Evolutionary conservation across 371 early-diverging fungal genomes (phyloP).

Genomic region (Rhizomucor miehei): DNA sequence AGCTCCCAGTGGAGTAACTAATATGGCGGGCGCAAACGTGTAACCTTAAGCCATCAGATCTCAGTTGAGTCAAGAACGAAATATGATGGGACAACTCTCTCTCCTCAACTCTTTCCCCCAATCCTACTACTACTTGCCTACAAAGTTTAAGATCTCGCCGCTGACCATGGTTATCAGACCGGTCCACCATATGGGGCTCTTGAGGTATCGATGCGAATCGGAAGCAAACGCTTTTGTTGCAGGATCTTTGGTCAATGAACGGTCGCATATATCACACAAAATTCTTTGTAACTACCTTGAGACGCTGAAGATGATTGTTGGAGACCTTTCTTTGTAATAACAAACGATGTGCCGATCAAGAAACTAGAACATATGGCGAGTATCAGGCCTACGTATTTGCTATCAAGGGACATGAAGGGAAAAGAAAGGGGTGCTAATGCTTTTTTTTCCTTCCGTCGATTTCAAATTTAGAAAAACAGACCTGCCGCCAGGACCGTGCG

Average conservation of each 20-base stretch:
- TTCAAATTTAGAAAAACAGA: too few species aligned
- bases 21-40: slow-evolving; percentile 88
- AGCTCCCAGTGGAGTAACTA: slow-evolving; percentile 91
- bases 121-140: slow-evolving; percentile 9
- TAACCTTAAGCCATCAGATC: slow-evolving; percentile 66
- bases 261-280: background rate
- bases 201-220: slow-evolving; percentile 65
- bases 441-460: too few species aligned
- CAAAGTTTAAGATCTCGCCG: slow-evolving; percentile 84
- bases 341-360: slow-evolving; percentile 80
- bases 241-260: background rate
- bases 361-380: slow-evolving; percentile 80
- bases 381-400: slow-evolving; percentile 80
- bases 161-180: slow-evolving; percentile 83
- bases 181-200: slow-evolving; percentile 82
- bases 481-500: too few species aligned
- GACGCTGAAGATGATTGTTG: slow-evolving; percentile 12
- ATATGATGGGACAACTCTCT: too few species aligned
- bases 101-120: too few species aligned
- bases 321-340: slow-evolving; percentile 83
- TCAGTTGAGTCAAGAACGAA: slow-evolving; percentile 4
- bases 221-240: slow-evolving; percentile 45
- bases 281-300: slow-evolving; percentile 5
- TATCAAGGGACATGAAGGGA: slow-evolving; percentile 41
- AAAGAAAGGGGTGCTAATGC: slow-evolving; percentile 7